A percentile compares a stretch with the other conserved stretches of the same genome.
Evolutionary conservation across 2,329 filamentous ascomycete species (phyloP).

Genomic region (Aspergillus ruber): DNA sequence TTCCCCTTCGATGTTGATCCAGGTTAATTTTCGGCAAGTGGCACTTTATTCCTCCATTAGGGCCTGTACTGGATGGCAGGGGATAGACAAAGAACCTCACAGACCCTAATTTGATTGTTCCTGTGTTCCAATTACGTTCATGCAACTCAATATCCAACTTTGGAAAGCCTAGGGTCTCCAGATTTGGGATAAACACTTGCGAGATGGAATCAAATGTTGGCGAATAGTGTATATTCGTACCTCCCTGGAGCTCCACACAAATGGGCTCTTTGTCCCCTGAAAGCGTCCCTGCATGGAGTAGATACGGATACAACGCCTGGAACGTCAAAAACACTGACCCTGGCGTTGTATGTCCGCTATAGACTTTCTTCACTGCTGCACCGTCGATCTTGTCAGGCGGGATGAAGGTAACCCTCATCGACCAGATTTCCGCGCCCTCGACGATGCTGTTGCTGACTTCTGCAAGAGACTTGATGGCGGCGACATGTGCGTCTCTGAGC

Average conservation of each 20-base stretch:
- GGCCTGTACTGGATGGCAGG: constrained; percentile 13
- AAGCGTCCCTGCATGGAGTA: too few relatives aligned
- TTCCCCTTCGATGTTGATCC: constrained; percentile 19
- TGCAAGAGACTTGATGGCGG: constrained; percentile 49
- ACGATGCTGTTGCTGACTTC: constrained; percentile 42
- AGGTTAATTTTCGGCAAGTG: constrained; percentile 30
- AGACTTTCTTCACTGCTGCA: constrained; percentile 23
- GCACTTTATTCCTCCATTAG: background rate
- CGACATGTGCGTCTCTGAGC: constrained; percentile 53
- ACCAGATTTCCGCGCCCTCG: constrained; percentile 29
- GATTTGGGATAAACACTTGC: too few relatives aligned
- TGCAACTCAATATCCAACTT: too few relatives aligned
- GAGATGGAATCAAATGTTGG: too few relatives aligned
- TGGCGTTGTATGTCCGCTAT: constrained; percentile 16
- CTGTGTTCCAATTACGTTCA: constrained; percentile 49
- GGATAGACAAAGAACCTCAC: constrained; percentile 46
- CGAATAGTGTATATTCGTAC: too few relatives aligned
- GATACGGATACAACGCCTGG: too few relatives aligned
- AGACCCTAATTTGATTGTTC: constrained; percentile 40
- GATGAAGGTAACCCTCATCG: constrained; percentile 29
- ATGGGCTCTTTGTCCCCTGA: too few relatives aligned
- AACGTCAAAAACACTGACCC: too few relatives aligned
- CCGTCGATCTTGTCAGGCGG: constrained; percentile 3
- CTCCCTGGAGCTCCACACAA: too few relatives aligned
- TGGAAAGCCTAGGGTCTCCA: too few relatives aligned